Evolutionary conservation across 768 basidiomycete species (phyloP), one percentile per base, ranked within the genome.

Genomic region (Astraeus odoratus): DNA sequence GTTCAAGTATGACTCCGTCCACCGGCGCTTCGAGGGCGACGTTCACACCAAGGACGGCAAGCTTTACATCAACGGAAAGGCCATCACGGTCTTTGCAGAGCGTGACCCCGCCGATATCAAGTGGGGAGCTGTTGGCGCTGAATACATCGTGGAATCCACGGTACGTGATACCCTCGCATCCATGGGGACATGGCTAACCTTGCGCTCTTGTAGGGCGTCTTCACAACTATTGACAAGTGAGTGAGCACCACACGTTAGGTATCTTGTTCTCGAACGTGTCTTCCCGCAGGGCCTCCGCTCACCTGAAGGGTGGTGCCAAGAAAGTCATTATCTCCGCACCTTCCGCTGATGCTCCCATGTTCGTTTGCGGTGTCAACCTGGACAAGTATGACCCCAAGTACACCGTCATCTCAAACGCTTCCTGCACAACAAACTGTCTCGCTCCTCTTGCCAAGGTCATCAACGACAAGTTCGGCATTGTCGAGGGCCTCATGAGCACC

Each of bases 301-400:
- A 99, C 74, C 74, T 99, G 71, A 92, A 94, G 72, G 95, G 95
- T 57, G 95, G 95, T 66, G 95, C 95, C 63, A 97, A 98, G 83
- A 99, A 97, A 77, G 95, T 99, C 65, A 76, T 99, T 73, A 98
- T 99, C 79, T 95, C 94, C 54, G 95, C 95, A 38, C 95, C 95
- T 55, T 98, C 95, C n/a, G 78, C 90, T 25, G 90, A 94, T 64
- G 91, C 92, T 5, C 91, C 91, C 56, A 94, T 94, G 91, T 93
- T 80, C 68, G 91, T 94, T 43, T 78, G 76, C 56, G 92, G 89
- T 75, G 95, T 98, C 69, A 98, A 99, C 76, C 81, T 96, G 53
- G 92, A 96, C 51, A 55, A 73, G 31, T 98, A 99, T 70, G 83
- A 96, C 67, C 68, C 92, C 56, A 82, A 85, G 64, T 80, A 90